Conservation (phyloP, 2,329 filamentous ascomycete species). For the Bipolaris victoriae region DNA sequence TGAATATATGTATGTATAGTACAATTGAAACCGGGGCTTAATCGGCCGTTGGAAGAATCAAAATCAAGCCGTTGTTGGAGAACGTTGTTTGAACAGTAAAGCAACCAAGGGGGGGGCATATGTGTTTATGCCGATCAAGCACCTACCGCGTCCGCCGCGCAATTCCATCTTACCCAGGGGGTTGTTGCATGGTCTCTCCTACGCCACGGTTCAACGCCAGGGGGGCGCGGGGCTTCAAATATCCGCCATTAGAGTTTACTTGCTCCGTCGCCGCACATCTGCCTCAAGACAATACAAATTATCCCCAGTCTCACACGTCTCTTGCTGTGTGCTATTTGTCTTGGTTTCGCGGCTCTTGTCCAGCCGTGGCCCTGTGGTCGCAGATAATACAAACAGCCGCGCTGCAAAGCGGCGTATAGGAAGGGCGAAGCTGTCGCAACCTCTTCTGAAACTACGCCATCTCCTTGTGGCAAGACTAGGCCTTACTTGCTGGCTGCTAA, state of each 20-base stretch:
- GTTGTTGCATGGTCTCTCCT: conserved; percentile 18
- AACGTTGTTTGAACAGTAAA: conserved; percentile 30
- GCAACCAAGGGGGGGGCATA: conserved; percentile 23
- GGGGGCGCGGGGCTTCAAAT: conserved; percentile 28
- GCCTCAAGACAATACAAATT: conserved; percentile 21
- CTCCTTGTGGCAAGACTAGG: conserved; percentile 23
- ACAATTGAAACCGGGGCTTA: conserved; percentile 10
- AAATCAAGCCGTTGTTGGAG: conserved; percentile 10
- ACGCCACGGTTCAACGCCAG: conserved; percentile 24
- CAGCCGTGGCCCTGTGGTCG: conserved; percentile 15
- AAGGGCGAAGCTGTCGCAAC: conserved; percentile 13
- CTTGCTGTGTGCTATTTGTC: conserved; percentile 8
- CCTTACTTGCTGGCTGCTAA: conserved; percentile 1
- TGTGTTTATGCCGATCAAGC: conserved; percentile 30
- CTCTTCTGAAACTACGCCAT: conserved; percentile 27
- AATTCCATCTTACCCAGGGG: conserved; percentile 34
- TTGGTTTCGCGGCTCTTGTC: conserved; percentile 12
- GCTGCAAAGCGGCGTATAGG: conserved; percentile 8
- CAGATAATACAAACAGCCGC: conserved; percentile 10
- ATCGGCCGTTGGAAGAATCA: conserved; percentile 9
- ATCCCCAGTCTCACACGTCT: conserved; percentile 16
- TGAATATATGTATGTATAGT: conserved; percentile 11
- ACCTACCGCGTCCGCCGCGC: conserved; percentile 20
- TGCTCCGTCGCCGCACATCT: conserved; percentile 16
- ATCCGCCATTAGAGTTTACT: conserved; percentile 20